Percentiles rank a stretch among this genome's conserved stretches.
Evolutionary conservation across 495 filamentous ascomycete species (phyloP).

Genomic region (Cladorrhinum samala): DNA sequence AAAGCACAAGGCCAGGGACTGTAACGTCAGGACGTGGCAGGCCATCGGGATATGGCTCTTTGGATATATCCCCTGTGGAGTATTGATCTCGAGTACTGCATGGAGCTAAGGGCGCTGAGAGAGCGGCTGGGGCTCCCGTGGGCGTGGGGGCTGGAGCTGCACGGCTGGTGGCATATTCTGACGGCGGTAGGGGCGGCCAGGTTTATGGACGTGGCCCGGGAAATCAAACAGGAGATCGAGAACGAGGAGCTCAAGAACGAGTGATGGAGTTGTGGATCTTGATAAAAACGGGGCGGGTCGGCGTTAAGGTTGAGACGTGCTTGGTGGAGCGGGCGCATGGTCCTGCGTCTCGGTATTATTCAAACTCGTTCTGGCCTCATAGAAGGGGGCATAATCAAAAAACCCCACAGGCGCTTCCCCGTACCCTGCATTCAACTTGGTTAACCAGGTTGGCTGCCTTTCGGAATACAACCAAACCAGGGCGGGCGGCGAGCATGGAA

Average conservation of each 20-base stretch:
- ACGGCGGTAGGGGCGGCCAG: conserved; percentile 42
- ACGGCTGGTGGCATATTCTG: conserved; percentile 58
- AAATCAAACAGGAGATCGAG: conserved; percentile 5
- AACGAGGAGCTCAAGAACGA: not conserved
- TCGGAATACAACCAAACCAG: no score
- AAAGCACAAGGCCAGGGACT: conserved; percentile 8
- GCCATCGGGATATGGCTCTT: conserved; percentile 21
- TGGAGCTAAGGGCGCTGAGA: conserved; percentile 29
- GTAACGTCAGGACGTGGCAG: conserved; percentile 7
- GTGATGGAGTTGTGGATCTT: no score
- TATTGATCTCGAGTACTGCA: conserved; percentile 42
- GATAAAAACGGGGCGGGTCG: no score
- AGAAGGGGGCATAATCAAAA: no score
- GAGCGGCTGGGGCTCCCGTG: conserved; percentile 42
- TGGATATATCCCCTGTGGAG: conserved; percentile 47
- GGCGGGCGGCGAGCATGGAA: no score
- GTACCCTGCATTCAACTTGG: no score
- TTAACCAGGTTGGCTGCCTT: no score
- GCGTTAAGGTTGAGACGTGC: no score
- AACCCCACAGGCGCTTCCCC: no score
- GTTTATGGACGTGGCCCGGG: conserved; percentile 22
- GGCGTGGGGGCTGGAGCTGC: conserved; percentile 49
- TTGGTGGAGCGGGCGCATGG: no score
- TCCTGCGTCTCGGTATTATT: no score
- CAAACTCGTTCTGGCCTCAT: no score